Evolutionary conservation across 257 asterid species (phyloP).

Genomic region (Plantago elongata): DNA sequence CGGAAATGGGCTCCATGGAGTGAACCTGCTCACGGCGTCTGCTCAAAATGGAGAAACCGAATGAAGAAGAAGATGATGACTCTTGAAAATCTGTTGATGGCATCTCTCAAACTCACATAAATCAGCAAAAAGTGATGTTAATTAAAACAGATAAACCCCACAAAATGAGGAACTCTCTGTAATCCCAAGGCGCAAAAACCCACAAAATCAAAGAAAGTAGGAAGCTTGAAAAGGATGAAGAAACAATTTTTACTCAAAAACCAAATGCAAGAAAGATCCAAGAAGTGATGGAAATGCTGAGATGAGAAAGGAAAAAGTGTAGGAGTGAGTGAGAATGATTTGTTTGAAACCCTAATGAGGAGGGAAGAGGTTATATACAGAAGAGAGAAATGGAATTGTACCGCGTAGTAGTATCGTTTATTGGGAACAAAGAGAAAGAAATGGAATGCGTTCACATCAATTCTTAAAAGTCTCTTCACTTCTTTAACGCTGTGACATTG

Average conservation of each 20-base stretch:
- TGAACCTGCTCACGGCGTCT: constrained; percentile 50
- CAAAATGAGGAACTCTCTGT: too few relatives aligned
- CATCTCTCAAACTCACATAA: constrained; percentile 27
- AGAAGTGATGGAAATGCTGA: constrained; percentile 3
- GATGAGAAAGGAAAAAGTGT: not conserved
- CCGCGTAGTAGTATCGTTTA: constrained; percentile 35
- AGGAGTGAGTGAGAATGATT: constrained; percentile 5
- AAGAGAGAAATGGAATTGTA: constrained; percentile 26
- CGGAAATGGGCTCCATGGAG: constrained; percentile 38
- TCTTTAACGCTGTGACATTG: too few relatives aligned
- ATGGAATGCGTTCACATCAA: too few relatives aligned
- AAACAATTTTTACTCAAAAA: constrained; percentile 1
- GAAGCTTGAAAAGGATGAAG: too few relatives aligned
- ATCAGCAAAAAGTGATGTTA: not conserved
- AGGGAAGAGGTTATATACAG: constrained; percentile 24
- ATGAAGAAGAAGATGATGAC: constrained; percentile 29
- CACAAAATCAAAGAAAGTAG: too few relatives aligned
- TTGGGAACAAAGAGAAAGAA: constrained; percentile 13
- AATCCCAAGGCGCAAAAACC: too few relatives aligned
- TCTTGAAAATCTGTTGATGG: constrained; percentile 40
- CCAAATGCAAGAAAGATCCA: constrained; percentile 12
- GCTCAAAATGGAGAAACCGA: constrained; percentile 42
- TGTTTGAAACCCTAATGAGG: constrained; percentile 34
- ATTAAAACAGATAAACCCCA: too few relatives aligned
- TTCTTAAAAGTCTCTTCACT: not conserved